phyloP scores from a whole-genome alignment of 306 rosid genomes.

The Corylus avellana region DNA sequence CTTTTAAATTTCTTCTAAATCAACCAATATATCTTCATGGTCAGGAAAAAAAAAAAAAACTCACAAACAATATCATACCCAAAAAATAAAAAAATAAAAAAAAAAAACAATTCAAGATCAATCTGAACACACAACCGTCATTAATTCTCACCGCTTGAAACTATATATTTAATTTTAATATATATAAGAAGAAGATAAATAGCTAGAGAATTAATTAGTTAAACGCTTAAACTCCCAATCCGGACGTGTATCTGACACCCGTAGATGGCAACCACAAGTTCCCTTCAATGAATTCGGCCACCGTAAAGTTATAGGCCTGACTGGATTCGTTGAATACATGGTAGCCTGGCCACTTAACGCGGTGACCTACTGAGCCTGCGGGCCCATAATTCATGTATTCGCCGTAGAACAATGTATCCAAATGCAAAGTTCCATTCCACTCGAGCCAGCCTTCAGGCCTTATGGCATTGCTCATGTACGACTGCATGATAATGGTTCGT shows the following conservation, averaged over 20 bases:
- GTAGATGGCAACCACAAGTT: constrained; percentile 77
- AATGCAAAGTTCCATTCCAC: constrained; percentile 56
- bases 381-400: constrained; percentile 77
- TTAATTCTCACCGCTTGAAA: not conserved
- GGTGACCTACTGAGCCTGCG: constrained; percentile 39
- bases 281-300: constrained; percentile 69
- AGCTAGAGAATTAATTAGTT: not conserved
- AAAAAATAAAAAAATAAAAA: not conserved
- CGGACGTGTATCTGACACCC: constrained; percentile 63
- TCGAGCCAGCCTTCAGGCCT: constrained; percentile 84
- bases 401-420: constrained; percentile 62
- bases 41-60: too few relatives aligned
- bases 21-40: too few relatives aligned
- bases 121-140: not conserved
- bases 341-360: constrained; percentile 80
- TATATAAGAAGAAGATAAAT: not conserved
- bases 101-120: too few relatives aligned
- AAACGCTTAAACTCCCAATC: constrained; percentile 29
- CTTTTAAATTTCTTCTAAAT: too few relatives aligned
- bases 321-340: constrained; percentile 44
- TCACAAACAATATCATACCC: too few relatives aligned
- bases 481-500: constrained; percentile 66
- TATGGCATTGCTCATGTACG: constrained; percentile 43
- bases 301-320: constrained; percentile 50
- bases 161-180: not conserved